A percentile compares a stretch with the other conserved stretches of the same genome.
These are phyloP conservation scores for Candida frijolesensis DNA, from an alignment of 1,139 yeast genomes.

Conservation along the genomic window DNA sequence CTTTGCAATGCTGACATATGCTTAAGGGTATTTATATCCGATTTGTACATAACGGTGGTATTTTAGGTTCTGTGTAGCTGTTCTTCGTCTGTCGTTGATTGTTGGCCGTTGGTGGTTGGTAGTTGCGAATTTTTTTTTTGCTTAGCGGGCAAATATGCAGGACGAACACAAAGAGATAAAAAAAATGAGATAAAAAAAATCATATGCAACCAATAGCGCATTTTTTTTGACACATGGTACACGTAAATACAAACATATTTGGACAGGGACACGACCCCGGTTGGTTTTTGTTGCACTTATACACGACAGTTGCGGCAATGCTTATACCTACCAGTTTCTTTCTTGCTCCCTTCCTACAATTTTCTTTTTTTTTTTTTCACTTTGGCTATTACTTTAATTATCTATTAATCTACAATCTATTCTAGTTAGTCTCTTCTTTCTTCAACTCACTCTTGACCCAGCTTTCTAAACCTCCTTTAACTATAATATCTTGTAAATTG, in stretches of 20 bases:
- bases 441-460: constrained; percentile 87
- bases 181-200: not conserved
- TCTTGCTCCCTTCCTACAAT: not conserved
- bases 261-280: not conserved
- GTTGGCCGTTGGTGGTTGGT: not conserved
- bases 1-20: no score
- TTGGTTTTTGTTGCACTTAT: not conserved
- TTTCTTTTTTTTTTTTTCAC: not conserved
- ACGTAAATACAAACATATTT: not conserved
- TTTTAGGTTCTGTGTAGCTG: no score
- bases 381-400: not conserved
- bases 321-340: not conserved
- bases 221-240: no score
- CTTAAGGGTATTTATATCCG: no score
- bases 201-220: not conserved
- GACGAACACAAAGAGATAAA: not conserved
- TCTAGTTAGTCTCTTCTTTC: constrained; percentile 12
- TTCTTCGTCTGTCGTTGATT: not conserved
- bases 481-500: constrained; percentile 92
- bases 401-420: not conserved
- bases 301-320: not conserved
- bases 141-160: no score
- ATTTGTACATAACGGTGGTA: no score
- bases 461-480: constrained; percentile 96
- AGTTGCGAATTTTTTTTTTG: no score